Evolutionary conservation across 495 filamentous ascomycete species (phyloP).

Genomic region (Annulohypoxylon maeteangense): DNA sequence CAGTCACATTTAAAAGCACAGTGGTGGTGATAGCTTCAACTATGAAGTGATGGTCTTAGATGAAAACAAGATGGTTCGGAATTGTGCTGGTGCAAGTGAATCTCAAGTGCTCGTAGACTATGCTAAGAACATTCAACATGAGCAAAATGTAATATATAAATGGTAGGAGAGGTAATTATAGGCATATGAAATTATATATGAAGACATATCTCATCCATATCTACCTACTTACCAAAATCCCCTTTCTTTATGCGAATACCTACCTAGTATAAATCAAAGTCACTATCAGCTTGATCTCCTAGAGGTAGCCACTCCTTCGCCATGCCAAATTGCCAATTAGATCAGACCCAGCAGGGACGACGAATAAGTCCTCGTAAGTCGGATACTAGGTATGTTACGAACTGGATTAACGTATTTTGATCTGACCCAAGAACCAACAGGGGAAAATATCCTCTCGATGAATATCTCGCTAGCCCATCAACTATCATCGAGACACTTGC

Average conservation of each 20-base stretch:
- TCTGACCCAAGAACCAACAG: neutral
- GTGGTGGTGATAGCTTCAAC: constrained; percentile 17
- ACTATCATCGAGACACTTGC: constrained; percentile 3
- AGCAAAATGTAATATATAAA: no score
- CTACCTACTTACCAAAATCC: no score
- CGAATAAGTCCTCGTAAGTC: constrained; percentile 2
- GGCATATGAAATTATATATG: no score
- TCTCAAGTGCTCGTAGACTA: no score
- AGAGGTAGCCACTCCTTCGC: neutral
- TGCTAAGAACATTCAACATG: no score
- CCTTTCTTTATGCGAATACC: no score
- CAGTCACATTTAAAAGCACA: constrained; percentile 12
- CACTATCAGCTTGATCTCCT: neutral
- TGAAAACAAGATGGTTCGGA: neutral
- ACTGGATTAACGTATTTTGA: neutral
- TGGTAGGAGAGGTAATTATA: no score
- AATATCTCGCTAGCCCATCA: constrained; percentile 6
- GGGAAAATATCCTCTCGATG: neutral
- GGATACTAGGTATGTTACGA: neutral
- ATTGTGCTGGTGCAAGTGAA: neutral
- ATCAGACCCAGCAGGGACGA: neutral
- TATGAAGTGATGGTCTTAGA: neutral
- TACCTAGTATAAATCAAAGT: neutral
- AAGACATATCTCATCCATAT: no score
- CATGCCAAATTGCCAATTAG: constrained; percentile 11